Percentiles rank a stretch among this genome's conserved stretches.
phyloP scores from a whole-genome alignment of 208 protist genomes.

The Leishmania amazonensis region DNA sequence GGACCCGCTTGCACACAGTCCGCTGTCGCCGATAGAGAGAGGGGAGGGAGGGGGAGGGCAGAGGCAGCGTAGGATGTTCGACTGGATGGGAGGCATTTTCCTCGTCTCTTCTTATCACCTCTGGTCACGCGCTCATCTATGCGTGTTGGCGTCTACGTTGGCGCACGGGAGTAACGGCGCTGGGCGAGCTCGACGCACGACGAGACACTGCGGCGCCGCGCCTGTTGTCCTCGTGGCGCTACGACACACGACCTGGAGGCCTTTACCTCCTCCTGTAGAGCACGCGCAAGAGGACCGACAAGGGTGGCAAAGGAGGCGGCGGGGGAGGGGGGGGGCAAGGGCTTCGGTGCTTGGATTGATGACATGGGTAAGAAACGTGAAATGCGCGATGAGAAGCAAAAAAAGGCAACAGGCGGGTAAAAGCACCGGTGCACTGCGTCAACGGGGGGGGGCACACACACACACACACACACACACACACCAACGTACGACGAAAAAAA shows the following conservation, averaged over 20 bases:
- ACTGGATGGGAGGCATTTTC: neutral
- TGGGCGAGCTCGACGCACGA: neutral
- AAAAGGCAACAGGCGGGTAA: no score
- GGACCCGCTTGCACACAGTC: neutral
- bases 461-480: neutral
- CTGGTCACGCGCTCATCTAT: neutral
- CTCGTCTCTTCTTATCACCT: neutral
- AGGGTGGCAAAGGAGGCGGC: neutral
- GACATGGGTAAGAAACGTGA: no score
- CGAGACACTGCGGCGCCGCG: neutral
- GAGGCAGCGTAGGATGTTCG: neutral
- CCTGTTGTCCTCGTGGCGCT: neutral
- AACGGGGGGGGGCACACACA: no score
- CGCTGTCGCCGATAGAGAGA: neutral
- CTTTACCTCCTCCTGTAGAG: neutral
- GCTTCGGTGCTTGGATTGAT: neutral
- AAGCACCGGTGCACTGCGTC: no score
- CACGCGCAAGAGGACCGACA: no score
- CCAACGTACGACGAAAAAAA: neutral
- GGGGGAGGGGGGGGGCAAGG: neutral
- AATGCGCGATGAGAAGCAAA: no score
- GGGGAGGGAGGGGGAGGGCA: neutral
- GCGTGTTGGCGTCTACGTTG: neutral
- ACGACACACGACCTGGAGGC: neutral
- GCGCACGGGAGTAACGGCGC: neutral